Evolutionary conservation across 2,329 filamentous ascomycete genomes (phyloP), one percentile per base, ranked within the genome.

Genomic region (Sarocladiaceae sp.): DNA sequence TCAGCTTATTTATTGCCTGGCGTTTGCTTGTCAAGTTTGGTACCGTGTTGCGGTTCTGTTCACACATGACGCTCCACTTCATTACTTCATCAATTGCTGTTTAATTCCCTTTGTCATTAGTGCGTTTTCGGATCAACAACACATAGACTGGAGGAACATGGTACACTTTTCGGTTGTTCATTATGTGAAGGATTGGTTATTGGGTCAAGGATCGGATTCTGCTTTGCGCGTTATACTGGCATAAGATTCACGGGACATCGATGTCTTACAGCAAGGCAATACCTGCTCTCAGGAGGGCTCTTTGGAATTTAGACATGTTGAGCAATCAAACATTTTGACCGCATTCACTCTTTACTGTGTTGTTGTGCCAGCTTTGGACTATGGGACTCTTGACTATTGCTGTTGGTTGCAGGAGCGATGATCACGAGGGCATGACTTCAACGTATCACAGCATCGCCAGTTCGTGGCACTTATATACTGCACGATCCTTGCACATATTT

Each of bases 81-180:
- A 6, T 22, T 8, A 17, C 28, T 44, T 44, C 23, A 7, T 44
- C 28, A n/a, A n/a, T n/a, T n/a, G n/a, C n/a, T 25, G 40, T 28
- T n/a, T 20, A 40, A 6, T 40, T 17, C 15, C 17, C 6, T 10
- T 40, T 40, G 8, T 23, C 17, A 8, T 22, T 37, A 7, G n/a
- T n/a, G n/a, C n/a, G n/a, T 4, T 44, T 28, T 10, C 20, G 40
- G 40, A 26, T 44, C 17, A 5, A 26, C 15, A 22, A 20, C 40
- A 28, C 25, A 44, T 44, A 44, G 40, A 44, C 12, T 44, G 40
- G 23, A 44, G 40, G 40, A 44, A n/a, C 40, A 26, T 12, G 40
- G 40, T 15, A 44, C 13, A 28, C n/a, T n/a, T 5, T 26, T 5
- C 3, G 40, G 17, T n/a, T 37, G 35, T 37, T 37, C n/a, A 10